Evolutionary conservation across 164 flowering plant genomes (phyloP).

Genomic region (Warburgia ugandensis): DNA sequence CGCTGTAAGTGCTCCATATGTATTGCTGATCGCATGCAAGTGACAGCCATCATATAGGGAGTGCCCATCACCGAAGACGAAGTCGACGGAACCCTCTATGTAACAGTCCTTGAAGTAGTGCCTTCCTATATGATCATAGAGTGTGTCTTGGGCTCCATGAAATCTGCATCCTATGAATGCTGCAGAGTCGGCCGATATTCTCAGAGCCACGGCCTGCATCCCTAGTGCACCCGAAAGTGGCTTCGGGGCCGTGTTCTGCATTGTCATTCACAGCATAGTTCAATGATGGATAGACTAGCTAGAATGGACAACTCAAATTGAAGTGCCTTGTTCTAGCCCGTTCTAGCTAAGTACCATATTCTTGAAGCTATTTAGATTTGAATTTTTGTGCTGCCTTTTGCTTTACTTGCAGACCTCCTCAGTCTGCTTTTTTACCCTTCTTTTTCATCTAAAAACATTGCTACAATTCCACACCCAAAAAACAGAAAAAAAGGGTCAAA

Average conservation of each 20-base stretch:
- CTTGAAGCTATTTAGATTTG: too few relatives aligned
- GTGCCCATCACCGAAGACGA: slow-evolving; percentile 54
- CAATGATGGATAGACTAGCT: background rate
- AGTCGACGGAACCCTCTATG: slow-evolving; percentile 59
- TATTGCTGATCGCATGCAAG: slow-evolving; percentile 33
- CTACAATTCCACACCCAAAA: too few relatives aligned
- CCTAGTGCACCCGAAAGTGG: slow-evolving; percentile 43
- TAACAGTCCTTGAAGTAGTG: slow-evolving; percentile 58
- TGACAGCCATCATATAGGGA: slow-evolving; percentile 44
- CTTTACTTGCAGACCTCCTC: too few relatives aligned
- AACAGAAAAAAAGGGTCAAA: too few relatives aligned
- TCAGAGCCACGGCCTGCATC: slow-evolving; percentile 56
- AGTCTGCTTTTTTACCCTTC: too few relatives aligned
- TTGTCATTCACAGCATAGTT: too few relatives aligned
- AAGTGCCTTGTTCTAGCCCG: background rate
- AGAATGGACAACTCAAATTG: background rate
- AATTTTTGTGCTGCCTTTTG: too few relatives aligned
- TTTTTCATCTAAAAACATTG: too few relatives aligned
- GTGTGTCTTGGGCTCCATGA: slow-evolving; percentile 54
- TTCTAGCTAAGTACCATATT: background rate
- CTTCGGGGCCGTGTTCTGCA: slow-evolving; percentile 44
- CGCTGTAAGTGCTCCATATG: slow-evolving; percentile 52
- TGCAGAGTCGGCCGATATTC: slow-evolving; percentile 48
- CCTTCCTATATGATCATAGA: slow-evolving; percentile 53
- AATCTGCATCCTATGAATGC: slow-evolving; percentile 46